A percentile compares a stretch with the other conserved stretches of the same genome.
Conservation (phyloP, 2,329 filamentous ascomycete genomes). For the Phialemonium atrogriseum region DNA sequence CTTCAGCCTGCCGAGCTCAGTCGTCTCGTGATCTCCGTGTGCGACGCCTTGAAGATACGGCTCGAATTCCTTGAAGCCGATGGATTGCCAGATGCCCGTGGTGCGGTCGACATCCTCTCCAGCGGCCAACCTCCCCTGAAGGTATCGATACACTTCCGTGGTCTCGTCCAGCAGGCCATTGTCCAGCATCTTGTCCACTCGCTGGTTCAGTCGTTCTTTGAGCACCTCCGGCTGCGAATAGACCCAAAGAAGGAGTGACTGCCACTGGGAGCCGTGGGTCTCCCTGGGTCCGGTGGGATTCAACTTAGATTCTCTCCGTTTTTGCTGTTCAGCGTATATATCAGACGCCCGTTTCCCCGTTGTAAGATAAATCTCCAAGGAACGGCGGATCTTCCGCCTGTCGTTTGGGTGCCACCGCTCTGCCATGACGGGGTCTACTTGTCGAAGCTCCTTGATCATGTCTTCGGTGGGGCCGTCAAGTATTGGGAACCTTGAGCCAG, state of each 20-base stretch:
- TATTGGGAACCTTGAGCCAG: constrained; percentile 53
- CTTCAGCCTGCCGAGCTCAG: constrained; percentile 47
- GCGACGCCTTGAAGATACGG: constrained; percentile 52
- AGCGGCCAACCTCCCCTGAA: constrained; percentile 22
- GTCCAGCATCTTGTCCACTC: constrained; percentile 78
- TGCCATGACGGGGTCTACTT: constrained; percentile 86
- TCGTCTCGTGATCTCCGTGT: constrained; percentile 13
- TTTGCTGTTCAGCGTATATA: constrained; percentile 71
- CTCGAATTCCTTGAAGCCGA: constrained; percentile 89
- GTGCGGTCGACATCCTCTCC: constrained; percentile 59
- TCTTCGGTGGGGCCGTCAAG: constrained; percentile 62
- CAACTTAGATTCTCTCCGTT: constrained; percentile 15
- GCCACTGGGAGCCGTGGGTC: constrained; percentile 28
- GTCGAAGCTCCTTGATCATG: constrained; percentile 63
- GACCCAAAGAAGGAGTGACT: constrained; percentile 76
- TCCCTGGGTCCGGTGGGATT: constrained; percentile 9
- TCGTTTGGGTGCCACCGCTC: constrained; percentile 92
- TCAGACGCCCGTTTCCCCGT: constrained; percentile 78
- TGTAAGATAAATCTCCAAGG: constrained; percentile 80
- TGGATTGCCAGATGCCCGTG: constrained; percentile 90
- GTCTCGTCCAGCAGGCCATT: constrained; percentile 42
- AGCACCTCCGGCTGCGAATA: constrained; percentile 64
- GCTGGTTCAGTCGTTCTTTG: constrained; percentile 60
- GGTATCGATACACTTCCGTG: constrained; percentile 33
- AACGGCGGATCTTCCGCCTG: constrained; percentile 78